Conservation (phyloP, 2,329 filamentous ascomycete species). For the Fusarium avenaceum region DNA sequence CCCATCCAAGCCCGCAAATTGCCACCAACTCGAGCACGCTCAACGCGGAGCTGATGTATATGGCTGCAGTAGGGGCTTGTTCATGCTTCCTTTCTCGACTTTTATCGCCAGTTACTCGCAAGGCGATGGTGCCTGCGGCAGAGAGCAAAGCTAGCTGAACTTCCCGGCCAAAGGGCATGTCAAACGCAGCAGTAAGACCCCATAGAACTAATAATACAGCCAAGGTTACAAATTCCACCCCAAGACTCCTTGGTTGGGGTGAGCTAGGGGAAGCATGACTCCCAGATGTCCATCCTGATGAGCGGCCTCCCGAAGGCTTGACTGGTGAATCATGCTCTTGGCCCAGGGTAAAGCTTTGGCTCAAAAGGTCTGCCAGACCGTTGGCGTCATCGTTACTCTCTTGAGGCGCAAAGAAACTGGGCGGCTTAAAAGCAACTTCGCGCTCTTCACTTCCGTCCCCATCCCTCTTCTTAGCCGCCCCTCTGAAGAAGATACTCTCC, state of each 20-base stretch:
- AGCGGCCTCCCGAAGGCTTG: background rate
- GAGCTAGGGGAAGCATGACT: background rate
- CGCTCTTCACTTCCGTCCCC: slow-evolving; percentile 26
- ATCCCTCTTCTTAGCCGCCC: slow-evolving; percentile 36
- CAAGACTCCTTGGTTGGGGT: slow-evolving; percentile 14
- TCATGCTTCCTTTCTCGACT: slow-evolving; percentile 31
- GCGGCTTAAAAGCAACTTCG: slow-evolving; percentile 67
- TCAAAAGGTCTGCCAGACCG: slow-evolving; percentile 60
- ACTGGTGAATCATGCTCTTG: slow-evolving; percentile 44
- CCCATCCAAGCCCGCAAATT: slow-evolving; percentile 53
- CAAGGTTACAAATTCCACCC: slow-evolving; percentile 44
- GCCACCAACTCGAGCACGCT: slow-evolving; percentile 52
- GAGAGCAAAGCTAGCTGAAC: slow-evolving; percentile 48
- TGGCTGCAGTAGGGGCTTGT: slow-evolving; percentile 36
- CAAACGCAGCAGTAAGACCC: slow-evolving; percentile 41
- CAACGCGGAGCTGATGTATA: slow-evolving; percentile 47
- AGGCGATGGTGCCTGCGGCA: slow-evolving; percentile 49
- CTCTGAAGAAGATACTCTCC: slow-evolving; percentile 65
- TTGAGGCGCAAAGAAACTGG: slow-evolving; percentile 69
- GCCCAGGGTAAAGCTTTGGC: slow-evolving; percentile 59
- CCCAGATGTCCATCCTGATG: background rate
- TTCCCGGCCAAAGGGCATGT: slow-evolving; percentile 48
- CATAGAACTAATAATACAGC: slow-evolving; percentile 45
- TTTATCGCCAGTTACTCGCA: slow-evolving; percentile 50
- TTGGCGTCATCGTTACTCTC: slow-evolving; percentile 58